Percentiles rank a stretch among this genome's conserved stretches.
These are phyloP conservation scores for Metschnikowia koreensis DNA, from an alignment of 805 yeast genomes.

Conservation along the genomic window DNA sequence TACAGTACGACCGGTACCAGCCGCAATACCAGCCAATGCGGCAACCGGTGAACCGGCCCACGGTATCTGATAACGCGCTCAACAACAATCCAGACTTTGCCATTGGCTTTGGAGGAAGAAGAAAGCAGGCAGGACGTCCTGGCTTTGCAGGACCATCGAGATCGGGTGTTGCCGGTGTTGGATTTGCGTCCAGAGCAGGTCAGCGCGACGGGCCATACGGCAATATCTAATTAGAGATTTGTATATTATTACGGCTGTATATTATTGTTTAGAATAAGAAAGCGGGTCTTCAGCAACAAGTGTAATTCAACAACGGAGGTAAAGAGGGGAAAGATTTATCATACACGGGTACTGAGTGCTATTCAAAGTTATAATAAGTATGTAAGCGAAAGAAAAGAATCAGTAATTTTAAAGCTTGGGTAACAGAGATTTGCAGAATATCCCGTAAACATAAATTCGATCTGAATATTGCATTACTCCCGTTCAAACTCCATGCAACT, in stretches of 20 bases:
- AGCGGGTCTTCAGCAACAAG: too few species aligned
- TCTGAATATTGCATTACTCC: too few species aligned
- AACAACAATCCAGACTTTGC: conserved; percentile 42
- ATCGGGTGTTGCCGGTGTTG: conserved; percentile 12
- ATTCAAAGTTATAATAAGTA: too few species aligned
- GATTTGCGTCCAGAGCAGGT: neutral
- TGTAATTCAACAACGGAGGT: too few species aligned
- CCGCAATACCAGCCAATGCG: conserved; percentile 11
- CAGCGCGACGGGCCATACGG: conserved; percentile 10
- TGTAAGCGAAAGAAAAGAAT: too few species aligned
- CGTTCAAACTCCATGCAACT: too few species aligned
- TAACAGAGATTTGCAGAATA: too few species aligned
- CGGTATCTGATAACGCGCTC: conserved; percentile 39
- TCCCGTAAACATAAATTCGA: too few species aligned
- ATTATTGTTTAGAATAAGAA: neutral
- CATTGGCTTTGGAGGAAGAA: conserved; percentile 22
- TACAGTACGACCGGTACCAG: conserved; percentile 3
- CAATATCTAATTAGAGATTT: neutral
- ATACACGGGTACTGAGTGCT: too few species aligned
- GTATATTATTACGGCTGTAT: neutral
- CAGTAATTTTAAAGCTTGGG: too few species aligned
- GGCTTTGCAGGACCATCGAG: conserved; percentile 1
- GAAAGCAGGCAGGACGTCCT: conserved; percentile 16
- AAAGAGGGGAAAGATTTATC: too few species aligned
- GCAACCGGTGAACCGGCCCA: conserved; percentile 24